Base-by-base conservation (phyloP, 2,329 filamentous ascomycete species). In the Neopestalotiopsis sp. region DNA sequence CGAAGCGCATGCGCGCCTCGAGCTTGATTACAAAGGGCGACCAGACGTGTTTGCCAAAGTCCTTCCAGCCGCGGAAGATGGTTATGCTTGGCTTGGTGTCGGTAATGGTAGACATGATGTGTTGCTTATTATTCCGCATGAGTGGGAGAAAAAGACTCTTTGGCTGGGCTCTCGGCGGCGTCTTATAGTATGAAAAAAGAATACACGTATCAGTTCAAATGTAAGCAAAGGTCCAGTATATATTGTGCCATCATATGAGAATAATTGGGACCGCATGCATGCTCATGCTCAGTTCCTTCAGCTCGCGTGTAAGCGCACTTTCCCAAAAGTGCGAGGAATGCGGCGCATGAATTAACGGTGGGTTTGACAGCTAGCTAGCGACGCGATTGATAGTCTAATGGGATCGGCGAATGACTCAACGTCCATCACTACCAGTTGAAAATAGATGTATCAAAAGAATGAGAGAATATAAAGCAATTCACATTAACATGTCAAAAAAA, bases 11-110 rank as follows among this genome's bases (percentile, higher is more conserved):
- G 14, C 89, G 87, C 20, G 87, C 82, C 74, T 92, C 90, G 65
- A 91, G 80, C 75, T 91, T 91, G 59, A 79, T 86, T 66, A 89
- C 88, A 72, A 89, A 91, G 10, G 89, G 88, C 0, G 89, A 90
- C 87, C 87, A 90, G 65, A 84, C 82, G 73, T 89, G 84, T 20
- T 73, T 72, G 5, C 79, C 80, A 1, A 76, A 69, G 2, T 78
- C 75, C 40, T 79, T 78, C 69, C 81, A 86, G 61, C 88, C 88
- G 56, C 88, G 86, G 76, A 82, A 88, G 63, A 90, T 70, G 6
- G 79, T 86, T 57, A 83, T 73, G 12, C 69, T 64, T 3, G 67
- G 71, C n/a, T 70, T 67, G 20, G 56, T 58, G 34, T 24, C 28
- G 1, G 28, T 32, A 10, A 5, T 61, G 4, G 58, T 40, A 7